These are phyloP conservation scores for Monascus purpureus DNA, from an alignment of 495 filamentous ascomycete genomes.

Conservation along the genomic window DNA sequence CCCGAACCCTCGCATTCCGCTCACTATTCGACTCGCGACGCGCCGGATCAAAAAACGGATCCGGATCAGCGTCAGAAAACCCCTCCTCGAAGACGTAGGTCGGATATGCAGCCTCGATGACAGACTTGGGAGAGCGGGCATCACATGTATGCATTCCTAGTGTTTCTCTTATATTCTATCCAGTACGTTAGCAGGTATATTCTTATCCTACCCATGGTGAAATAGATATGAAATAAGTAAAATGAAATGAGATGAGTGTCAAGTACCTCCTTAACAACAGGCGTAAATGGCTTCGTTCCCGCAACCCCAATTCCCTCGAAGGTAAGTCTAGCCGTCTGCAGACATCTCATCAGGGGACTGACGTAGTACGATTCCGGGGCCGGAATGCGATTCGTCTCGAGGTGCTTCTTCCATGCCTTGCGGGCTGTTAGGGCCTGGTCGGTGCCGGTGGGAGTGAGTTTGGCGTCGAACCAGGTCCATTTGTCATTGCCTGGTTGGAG, in stretches of 20 bases:
- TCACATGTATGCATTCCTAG: constrained; percentile 76
- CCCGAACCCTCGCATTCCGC: constrained; percentile 39
- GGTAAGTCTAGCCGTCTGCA: constrained; percentile 48
- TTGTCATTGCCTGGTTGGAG: constrained; percentile 54
- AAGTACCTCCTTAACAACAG: constrained; percentile 51
- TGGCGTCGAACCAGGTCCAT: constrained; percentile 57
- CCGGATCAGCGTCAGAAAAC: constrained; percentile 48
- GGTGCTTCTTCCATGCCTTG: constrained; percentile 44
- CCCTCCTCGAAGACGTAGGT: constrained; percentile 45
- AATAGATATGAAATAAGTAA: no score
- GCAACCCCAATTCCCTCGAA: constrained; percentile 45
- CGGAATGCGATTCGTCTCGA: constrained; percentile 39
- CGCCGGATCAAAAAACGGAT: constrained; percentile 41
- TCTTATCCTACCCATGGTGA: no score
- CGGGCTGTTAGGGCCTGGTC: constrained; percentile 51
- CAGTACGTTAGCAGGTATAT: no score
- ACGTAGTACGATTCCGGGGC: constrained; percentile 55
- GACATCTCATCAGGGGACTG: constrained; percentile 59
- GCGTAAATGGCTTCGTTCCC: constrained; percentile 36
- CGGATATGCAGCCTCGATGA: constrained; percentile 45
- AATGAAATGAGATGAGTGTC: no score
- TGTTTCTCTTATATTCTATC: constrained; percentile 50
- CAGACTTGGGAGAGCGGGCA: constrained; percentile 43
- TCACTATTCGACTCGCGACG: constrained; percentile 41
- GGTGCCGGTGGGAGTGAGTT: constrained; percentile 49